These are phyloP conservation scores for Eurotiales sp. DNA, from an alignment of 2,329 filamentous ascomycete genomes.

Conservation along the genomic window DNA sequence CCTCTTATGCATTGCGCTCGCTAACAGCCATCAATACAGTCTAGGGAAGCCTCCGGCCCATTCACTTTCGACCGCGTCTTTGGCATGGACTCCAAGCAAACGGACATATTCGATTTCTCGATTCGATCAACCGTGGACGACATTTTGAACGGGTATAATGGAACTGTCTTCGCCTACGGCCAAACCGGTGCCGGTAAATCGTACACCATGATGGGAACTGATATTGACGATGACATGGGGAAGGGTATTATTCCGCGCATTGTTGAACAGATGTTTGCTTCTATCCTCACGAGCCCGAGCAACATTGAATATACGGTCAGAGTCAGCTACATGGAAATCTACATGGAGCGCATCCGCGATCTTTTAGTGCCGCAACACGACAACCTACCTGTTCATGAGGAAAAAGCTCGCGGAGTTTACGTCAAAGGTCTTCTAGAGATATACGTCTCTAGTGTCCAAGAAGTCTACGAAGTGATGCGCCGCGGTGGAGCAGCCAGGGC, in stretches of 20 bases:
- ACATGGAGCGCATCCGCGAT: slow-evolving; percentile 98
- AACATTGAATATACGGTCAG: slow-evolving; percentile 98
- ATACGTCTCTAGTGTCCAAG: slow-evolving; percentile 90
- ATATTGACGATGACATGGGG: slow-evolving; percentile 83
- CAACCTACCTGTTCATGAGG: slow-evolving; percentile 95
- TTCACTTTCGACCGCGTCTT: slow-evolving; percentile 99
- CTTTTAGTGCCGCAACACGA: slow-evolving; percentile 88
- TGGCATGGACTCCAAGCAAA: slow-evolving; percentile 84
- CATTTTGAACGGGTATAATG: slow-evolving; percentile 98
- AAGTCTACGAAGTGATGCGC: slow-evolving; percentile 96
- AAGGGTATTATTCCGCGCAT: slow-evolving; percentile 97
- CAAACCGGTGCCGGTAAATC: slow-evolving; percentile 98
- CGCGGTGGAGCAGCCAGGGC: slow-evolving; percentile 83
- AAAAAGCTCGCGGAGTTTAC: slow-evolving; percentile 93
- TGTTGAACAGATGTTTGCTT: slow-evolving; percentile 94
- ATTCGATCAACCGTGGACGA: slow-evolving; percentile 95
- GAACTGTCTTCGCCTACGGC: slow-evolving; percentile 96
- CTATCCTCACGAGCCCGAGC: slow-evolving; percentile 83
- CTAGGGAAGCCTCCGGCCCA: slow-evolving; percentile 72
- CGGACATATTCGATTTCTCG: slow-evolving; percentile 96
- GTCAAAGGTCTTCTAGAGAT: slow-evolving; percentile 93
- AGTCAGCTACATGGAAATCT: slow-evolving; percentile 99
- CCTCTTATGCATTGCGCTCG: not conserved
- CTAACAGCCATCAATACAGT: slow-evolving; percentile 49
- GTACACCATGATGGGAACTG: slow-evolving; percentile 97